Percentiles rank a stretch among this genome's conserved stretches.
phyloP scores from a whole-genome alignment of 2,329 filamentous ascomycete genomes.

The Alternaria viburni region DNA sequence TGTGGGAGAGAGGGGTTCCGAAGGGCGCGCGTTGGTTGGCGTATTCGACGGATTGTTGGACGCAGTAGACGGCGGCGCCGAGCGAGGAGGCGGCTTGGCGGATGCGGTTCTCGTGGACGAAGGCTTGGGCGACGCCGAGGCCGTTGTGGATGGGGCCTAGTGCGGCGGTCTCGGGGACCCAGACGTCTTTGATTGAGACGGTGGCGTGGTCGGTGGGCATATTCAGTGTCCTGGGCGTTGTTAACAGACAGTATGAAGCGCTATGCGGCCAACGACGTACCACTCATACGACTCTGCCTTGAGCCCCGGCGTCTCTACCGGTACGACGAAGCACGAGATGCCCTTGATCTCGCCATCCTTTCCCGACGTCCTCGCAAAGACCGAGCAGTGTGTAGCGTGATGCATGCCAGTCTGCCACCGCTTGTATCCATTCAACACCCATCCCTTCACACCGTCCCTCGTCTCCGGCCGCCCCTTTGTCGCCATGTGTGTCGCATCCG shows the following conservation, averaged over 20 bases:
- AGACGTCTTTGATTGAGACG: conserved; percentile 63
- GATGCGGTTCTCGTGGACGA: conserved; percentile 70
- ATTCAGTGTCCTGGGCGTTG: conserved; percentile 61
- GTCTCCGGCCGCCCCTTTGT: conserved; percentile 58
- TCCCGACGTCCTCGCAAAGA: conserved; percentile 66
- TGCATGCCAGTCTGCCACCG: conserved; percentile 72
- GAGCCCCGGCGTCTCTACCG: conserved; percentile 59
- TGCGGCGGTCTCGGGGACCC: conserved; percentile 60
- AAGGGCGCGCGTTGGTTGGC: conserved; percentile 62
- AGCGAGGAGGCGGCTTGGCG: conserved; percentile 68
- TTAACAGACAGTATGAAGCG: not conserved
- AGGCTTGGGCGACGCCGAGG: conserved; percentile 67
- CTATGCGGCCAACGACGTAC: conserved; percentile 14
- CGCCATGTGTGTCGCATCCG: conserved; percentile 68
- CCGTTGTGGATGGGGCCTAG: conserved; percentile 62
- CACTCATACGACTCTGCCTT: conserved; percentile 66
- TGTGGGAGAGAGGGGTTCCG: conserved; percentile 62
- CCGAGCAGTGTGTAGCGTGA: conserved; percentile 65
- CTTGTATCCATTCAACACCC: conserved; percentile 64
- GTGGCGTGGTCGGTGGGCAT: conserved; percentile 72
- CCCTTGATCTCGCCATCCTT: conserved; percentile 60
- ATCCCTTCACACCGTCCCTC: conserved; percentile 55
- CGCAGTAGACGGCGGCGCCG: conserved; percentile 66
- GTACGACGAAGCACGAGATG: conserved; percentile 68
- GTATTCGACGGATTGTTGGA: conserved; percentile 63